Evolutionary conservation across 352 stramenopile genomes (phyloP).

Genomic region (Phytophthora pistaciae): DNA sequence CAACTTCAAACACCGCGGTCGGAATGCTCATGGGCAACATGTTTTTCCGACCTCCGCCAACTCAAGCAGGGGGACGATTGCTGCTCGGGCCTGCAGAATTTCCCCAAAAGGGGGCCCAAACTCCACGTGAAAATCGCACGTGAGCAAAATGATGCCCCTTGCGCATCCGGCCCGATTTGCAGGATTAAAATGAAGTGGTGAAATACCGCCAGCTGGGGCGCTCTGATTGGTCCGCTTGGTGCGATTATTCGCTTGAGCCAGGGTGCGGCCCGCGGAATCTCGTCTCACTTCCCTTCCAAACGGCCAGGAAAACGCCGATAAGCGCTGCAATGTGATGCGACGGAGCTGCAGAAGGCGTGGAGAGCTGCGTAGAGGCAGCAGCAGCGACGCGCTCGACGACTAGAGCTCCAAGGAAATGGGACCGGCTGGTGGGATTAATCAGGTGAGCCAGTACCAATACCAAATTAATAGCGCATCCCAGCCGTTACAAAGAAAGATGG

Average conservation of each 20-base stretch:
- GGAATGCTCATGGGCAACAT: neutral
- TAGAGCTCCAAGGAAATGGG: neutral
- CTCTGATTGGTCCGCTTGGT: slow-evolving; percentile 15
- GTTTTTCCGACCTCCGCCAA: neutral
- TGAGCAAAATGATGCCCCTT: slow-evolving; percentile 4
- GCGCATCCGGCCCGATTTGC: slow-evolving; percentile 1
- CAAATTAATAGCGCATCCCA: slow-evolving; percentile 28
- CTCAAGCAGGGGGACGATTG: neutral
- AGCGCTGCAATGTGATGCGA: too few relatives aligned
- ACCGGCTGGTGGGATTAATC: slow-evolving; percentile 14
- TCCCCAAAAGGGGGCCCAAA: neutral
- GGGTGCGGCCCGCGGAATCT: neutral
- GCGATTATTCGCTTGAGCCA: slow-evolving; percentile 21
- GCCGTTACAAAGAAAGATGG: neutral
- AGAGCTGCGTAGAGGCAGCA: neutral
- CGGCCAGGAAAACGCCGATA: neutral
- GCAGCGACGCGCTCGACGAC: neutral
- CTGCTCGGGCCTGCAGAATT: neutral
- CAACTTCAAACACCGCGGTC: slow-evolving; percentile 3
- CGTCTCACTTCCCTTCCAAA: neutral
- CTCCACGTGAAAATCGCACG: neutral
- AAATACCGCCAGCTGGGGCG: slow-evolving; percentile 22
- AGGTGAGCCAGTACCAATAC: slow-evolving; percentile 26
- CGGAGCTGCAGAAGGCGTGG: neutral
- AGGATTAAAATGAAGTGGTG: slow-evolving; percentile 30